A percentile compares a stretch with the other conserved stretches of the same genome.
These are phyloP conservation scores for Paramecium bursaria DNA, from an alignment of 73 alveolate genomes.

Conservation along the genomic window DNA sequence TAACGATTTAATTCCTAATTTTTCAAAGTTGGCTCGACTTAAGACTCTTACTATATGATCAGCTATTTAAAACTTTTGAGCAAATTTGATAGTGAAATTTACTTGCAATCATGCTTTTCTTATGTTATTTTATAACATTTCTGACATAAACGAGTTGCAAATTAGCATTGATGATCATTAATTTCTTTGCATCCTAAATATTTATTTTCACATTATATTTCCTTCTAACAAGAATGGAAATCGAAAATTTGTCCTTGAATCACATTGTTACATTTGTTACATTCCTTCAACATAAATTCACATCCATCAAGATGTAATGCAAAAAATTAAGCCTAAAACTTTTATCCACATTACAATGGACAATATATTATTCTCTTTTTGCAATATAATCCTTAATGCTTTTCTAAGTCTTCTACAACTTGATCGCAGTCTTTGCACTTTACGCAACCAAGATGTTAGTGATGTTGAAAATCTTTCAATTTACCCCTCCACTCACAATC, in stretches of 20 bases:
- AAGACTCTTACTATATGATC: background rate
- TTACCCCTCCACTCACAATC: slow-evolving; percentile 38
- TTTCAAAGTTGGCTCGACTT: background rate
- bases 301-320: background rate
- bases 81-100: background rate
- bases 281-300: background rate
- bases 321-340: background rate
- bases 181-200: slow-evolving; percentile 12
- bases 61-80: background rate
- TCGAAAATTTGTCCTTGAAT: background rate
- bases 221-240: slow-evolving; percentile 4
- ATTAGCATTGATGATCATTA: slow-evolving; percentile 6
- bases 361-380: slow-evolving; percentile 22
- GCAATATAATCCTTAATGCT: slow-evolving; percentile 6
- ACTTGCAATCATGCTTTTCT: background rate
- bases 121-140: background rate
- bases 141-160: slow-evolving; percentile 20
- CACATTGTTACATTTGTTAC: background rate
- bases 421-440: background rate
- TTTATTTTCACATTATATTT: background rate
- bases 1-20: background rate
- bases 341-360: slow-evolving; percentile 55
- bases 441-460: background rate
- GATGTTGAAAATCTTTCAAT: background rate
- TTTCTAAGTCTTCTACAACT: background rate